Evolutionary conservation across 352 stramenopile genomes (phyloP), one percentile per base, ranked within the genome.

Genomic region (Globisporangium barbulae): DNA sequence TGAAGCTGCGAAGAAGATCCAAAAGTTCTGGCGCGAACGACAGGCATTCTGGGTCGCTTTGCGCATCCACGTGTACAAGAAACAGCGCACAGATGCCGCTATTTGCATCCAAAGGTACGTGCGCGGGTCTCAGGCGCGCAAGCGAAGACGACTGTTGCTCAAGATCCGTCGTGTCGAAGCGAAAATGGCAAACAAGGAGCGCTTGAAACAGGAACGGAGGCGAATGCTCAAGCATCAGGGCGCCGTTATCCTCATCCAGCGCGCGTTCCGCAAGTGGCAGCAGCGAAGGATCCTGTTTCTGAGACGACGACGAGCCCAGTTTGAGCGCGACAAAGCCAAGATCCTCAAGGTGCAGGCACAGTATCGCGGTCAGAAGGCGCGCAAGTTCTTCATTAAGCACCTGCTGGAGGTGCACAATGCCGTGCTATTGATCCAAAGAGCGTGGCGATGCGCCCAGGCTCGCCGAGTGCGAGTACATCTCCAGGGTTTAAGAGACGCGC

Each of bases 251-350:
- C 63, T 62, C 0, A 83, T 91, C 35, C 82, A 89, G 37, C 59
- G 66, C 0, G 68, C 67, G 5, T 73, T 88, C 45, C 73, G 73
- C 3, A 63, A 65, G 42, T 91, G 78, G 78, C 56, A 71, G 2
- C 57, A 75, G 5, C 71, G 63, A 7, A 70, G 63, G 12, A 33
- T 88, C 9, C 61, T 73, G 19, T 60, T 60, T 2, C 58, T 91
- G 4, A 63, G 72, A 25, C 63, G 77, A 4, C 78, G 80, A 6
- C 73, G 83, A 9, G 77, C 73, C 44, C 71, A 76, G 21, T 91
- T 91, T 68, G 80, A 91, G 33, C 66, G 76, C 8, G 83, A 91
- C 47, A 90, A 90, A 33, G 25, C 28, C 37, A 78, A 78, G 33
- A 82, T 89, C 31, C 15, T 86, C 0, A 70, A 76, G 35, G 66